Evolutionary conservation across 495 filamentous ascomycete genomes (phyloP), one percentile per base, ranked within the genome.

Genomic region (Hapsidospora chrysogenum): DNA sequence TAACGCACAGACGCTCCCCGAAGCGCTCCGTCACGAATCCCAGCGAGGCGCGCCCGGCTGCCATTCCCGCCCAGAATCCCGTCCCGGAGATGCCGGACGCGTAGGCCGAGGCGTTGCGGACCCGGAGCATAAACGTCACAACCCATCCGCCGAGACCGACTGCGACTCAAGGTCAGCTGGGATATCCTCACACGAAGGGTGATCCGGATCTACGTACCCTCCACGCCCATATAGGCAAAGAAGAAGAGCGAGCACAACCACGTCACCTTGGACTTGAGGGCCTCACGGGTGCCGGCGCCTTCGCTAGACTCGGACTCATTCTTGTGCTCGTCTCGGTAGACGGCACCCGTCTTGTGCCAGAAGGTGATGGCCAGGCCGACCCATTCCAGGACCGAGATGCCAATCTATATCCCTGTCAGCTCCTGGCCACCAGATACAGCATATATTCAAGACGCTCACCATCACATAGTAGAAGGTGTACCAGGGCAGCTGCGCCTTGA

Each of bases 101-200:
- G 21, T 74, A 72, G 2, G 75, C 72, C 27, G 76, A 65, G 3
- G 80, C 83, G 37, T 75, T 54, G 9, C 85, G 76, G 30, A 83
- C 78, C 17, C 58, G 66, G 41, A 89, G 76, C 54, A 92, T 70
- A 57, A 87, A 92, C 2, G 80, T 82, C 28, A 86, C 80, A 26
- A 92, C 75, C 85, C 84, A 94, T 11, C 85, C 79, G 20, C 83
- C 82, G 1, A 92, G 64, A 0, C 77, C 74, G 15, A 94, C 85
- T 40, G 5, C 17, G 11, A 2, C 10, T 4, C 18, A 22, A 13
- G 30, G 15, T n/a, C n/a, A n/a, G n/a, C n/a, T 10, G 23, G 23
- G 7, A 26, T 26, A 26, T n/a, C 23, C 23, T 26, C 23, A n/a
- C n/a, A n/a, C n/a, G n/a, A n/a, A n/a, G n/a, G n/a, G n/a, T 26